Evolutionary conservation across 257 asterid genomes (phyloP), one percentile per base, ranked within the genome.

Genomic region (Nicotiana noctiflora): DNA sequence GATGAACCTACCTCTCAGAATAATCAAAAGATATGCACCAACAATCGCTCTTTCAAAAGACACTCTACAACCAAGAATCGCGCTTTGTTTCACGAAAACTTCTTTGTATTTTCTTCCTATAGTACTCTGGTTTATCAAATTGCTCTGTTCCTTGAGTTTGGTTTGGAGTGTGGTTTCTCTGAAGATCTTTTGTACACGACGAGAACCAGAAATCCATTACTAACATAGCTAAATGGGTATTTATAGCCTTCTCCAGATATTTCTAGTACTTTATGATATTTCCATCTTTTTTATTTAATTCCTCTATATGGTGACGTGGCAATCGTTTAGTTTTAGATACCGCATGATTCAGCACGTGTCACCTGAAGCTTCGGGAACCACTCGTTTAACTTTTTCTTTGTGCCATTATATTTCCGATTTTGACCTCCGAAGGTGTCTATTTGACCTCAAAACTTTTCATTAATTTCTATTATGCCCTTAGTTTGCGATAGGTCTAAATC

Each of bases 1-100:
- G 57, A 80, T 67, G 23, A 76, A 32, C 86, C 15, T 79, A 86
- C 91, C 90, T 87, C 80, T 79, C 60, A 57, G 21, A 18, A 68
- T 60, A 46, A 74, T 75, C 80, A n/a, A 53, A 17, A 23, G 64
- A 46, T 60, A 65, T 44, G 61, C 72, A 21, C 76, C 64, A 27
- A 59, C 32, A 29, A 40, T 40, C 11, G 53, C 60, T 62, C 11
- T 31, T 44, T 31, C n/a, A 1, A 49, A 51, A 51, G 17, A 51
- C 12, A 25, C 65, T 65, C 40, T 65, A 23, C 17, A 27, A 18
- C 11, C 77, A 49, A 65, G 61, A 29, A 18, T 27, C 67, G 56
- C 12, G 6, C 2, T 52, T 52, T 13, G 2, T 52, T 5, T 52
- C 37, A 44, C 59, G 65, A n/a, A 52, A 49, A 8, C 56, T 9